Base-by-base conservation (phyloP, 805 yeast genomes). In the Myxozyma mucilagina region DNA sequence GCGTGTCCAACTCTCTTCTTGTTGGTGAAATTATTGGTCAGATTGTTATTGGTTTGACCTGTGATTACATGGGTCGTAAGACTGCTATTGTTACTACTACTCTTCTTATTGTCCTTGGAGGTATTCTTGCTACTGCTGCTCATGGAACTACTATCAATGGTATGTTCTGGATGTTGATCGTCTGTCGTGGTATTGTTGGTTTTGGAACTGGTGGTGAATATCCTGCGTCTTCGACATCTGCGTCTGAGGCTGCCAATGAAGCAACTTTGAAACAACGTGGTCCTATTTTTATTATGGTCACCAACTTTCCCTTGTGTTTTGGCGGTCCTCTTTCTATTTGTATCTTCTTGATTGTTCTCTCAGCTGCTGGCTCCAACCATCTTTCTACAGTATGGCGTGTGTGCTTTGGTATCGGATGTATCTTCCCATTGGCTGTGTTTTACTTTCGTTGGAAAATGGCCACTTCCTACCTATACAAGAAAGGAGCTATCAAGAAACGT, bases 181-280 rank as follows among this genome's bases (percentile, higher is more conserved):
- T 87, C n/a, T 77, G 83, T 63, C 79, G 93, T 72, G 93, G 93
- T 68, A 79, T 86, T 9, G 83, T 87, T 51, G 96, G 94, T 48
- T 83, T 87, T 65, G 94, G 94, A 64, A 82, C 87, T 59, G 91
- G 91, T 64, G 90, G 90, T 39, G 91, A 87, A 70, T 87, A 87
- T 69, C 87, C 88, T 10, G 85, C 88, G 0, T 83, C 86, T 20
- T 83, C 89, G 0, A 83, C 86, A 2, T 78, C 87, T 18, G 87
- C 90, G 1, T 82, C 84, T 48, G 91, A 87, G 70, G 87, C 91
- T 32, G 88, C 90, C 10, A 86, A 87, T 71, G 90, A 87, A 68
- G 67, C 77, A 38, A 79, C 84, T 7, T 79, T 80, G 53, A 82
- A 78, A 68, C 60, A 64, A 9, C 78, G 94, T 71, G 92, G 94